Base-by-base conservation (phyloP, 2,329 filamentous ascomycete species). In the Aspergillus piperis region DNA sequence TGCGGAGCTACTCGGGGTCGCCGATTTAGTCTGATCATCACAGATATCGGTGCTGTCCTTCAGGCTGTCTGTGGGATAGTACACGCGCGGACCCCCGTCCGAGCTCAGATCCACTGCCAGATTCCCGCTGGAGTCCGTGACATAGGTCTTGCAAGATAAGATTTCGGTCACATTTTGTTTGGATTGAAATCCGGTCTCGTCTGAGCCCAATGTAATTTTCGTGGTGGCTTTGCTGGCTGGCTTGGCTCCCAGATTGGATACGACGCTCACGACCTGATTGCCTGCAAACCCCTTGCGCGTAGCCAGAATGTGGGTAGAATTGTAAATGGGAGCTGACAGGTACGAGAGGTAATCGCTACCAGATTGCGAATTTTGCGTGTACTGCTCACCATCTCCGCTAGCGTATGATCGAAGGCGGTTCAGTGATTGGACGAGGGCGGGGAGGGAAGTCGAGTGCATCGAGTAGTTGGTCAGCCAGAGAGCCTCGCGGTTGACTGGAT, bases 391-490 rank as follows among this genome's bases (percentile, higher is more conserved):
- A 30, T 85, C 75, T 54, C 76, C 73, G 70, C 86, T 86, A 32
- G 84, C 70, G 10, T 68, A 68, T 2, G 75, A 19, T 32, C 53
- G 53, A 32, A 55, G 30, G 23, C 41, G 53, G 27, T 55, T 55
- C n/a, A 55, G 41, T n/a, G 53, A 55, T 25, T 47, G 41, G 39
- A 55, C 64, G 54, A 84, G 80, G 64, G 75, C 77, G 13, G 68
- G 63, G 71, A 85, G 86, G 11, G 86, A 73, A 23, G 80, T 77
- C 3, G 78, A 64, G 5, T 72, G 62, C 2, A 76, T 81, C 63
- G 77, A 68, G 71, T 82, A 87, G 10, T 72, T 73, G n/a, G 81
- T 83, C 15, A 80, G 72, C 85, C 85, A 87, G 30, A 84, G 75
- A 8, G 84, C 82, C 68, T 87, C 84, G 11, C 85, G 82, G 44